Percentiles rank a stretch among this genome's conserved stretches.
Evolutionary conservation across 2,329 filamentous ascomycete genomes (phyloP).

Genomic region (Alternaria metachromatica): DNA sequence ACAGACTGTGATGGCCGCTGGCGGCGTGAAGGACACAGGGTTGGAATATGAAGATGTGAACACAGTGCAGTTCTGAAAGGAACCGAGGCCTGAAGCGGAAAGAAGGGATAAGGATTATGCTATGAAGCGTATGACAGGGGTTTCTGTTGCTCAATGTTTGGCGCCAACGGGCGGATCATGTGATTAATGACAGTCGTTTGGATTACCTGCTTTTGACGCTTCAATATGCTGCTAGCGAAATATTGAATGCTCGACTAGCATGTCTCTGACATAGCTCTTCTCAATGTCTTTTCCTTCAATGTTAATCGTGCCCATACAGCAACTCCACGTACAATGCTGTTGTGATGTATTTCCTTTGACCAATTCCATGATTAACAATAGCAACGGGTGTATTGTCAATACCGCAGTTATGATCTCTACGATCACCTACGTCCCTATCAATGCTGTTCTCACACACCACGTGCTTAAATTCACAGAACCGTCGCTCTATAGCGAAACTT

Average conservation of each 20-base stretch:
- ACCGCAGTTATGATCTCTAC: background rate
- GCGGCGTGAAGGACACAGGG: background rate
- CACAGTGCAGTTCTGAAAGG: background rate
- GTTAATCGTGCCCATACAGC: background rate
- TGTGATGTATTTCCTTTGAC: background rate
- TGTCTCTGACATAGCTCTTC: rapidly evolving
- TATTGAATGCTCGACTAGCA: background rate
- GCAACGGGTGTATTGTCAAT: background rate
- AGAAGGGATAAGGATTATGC: rapidly evolving
- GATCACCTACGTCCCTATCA: background rate
- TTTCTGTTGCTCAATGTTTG: background rate
- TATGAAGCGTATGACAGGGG: background rate
- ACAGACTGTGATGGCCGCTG: background rate
- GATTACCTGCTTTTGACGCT: too few relatives aligned
- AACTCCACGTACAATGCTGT: background rate
- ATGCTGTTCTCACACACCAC: too few relatives aligned
- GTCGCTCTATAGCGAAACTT: background rate
- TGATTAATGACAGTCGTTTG: background rate
- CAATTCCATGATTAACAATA: background rate
- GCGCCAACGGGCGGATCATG: background rate
- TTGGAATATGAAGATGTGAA: background rate
- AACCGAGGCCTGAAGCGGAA: background rate
- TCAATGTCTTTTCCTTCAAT: background rate
- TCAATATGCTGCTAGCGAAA: background rate
- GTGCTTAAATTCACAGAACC: too few relatives aligned